Evolutionary conservation across 768 basidiomycete genomes (phyloP).

Genomic region (Dioszegia hungarica): DNA sequence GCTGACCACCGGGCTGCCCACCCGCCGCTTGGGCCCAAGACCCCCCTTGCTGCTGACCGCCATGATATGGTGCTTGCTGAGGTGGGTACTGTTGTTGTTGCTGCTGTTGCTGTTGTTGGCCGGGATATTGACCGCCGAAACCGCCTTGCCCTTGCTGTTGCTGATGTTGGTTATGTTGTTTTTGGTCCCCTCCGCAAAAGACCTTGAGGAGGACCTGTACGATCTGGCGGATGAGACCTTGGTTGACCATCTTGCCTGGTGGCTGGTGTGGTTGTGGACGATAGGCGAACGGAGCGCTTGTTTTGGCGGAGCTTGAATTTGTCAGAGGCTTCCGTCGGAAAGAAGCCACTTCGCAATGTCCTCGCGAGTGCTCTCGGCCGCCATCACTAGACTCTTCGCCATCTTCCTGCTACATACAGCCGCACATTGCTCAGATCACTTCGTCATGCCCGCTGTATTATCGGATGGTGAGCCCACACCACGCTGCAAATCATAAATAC

Average conservation of each 20-base stretch:
- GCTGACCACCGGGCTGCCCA: slow-evolving; percentile 11
- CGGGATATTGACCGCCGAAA: slow-evolving; percentile 5
- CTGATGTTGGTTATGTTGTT: slow-evolving; percentile 11
- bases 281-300: too few relatives aligned
- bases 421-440: too few relatives aligned
- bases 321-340: too few relatives aligned
- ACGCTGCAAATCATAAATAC: background rate
- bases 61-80: slow-evolving; percentile 20
- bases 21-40: slow-evolving; percentile 26
- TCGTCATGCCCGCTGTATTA: background rate
- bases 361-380: too few relatives aligned
- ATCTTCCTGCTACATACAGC: too few relatives aligned
- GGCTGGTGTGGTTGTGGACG: too few relatives aligned
- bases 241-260: slow-evolving; percentile 1
- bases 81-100: slow-evolving; percentile 24
- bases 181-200: slow-evolving; percentile 8
- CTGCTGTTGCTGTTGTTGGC: slow-evolving; percentile 15
- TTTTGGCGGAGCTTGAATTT: too few relatives aligned
- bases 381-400: too few relatives aligned
- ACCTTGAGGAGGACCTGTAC: slow-evolving; percentile 3
- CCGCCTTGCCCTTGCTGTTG: background rate
- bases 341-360: too few relatives aligned
- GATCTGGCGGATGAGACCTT: slow-evolving; percentile 1
- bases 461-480: background rate
- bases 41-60: slow-evolving; percentile 9